These are phyloP conservation scores for Paramecium sexaurelia DNA, from an alignment of 73 alveolate species.

Conservation along the genomic window DNA sequence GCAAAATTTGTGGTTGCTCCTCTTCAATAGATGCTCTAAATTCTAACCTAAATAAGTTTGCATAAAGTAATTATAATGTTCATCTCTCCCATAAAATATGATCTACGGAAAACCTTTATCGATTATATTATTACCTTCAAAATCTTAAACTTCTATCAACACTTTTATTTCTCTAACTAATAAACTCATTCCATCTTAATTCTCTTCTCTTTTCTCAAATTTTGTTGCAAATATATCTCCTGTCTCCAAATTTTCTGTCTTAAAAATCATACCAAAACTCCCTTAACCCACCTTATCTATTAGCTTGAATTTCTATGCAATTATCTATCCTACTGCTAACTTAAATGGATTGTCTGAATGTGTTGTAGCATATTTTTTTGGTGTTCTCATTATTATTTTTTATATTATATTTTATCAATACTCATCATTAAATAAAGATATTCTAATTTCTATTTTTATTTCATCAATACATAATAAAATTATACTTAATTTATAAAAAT, in stretches of 20 bases:
- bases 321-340: conserved; percentile 17
- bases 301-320: conserved; percentile 6
- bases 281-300: conserved; percentile 38
- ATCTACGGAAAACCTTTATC: conserved; percentile 44
- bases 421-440: neutral
- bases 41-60: conserved; percentile 40
- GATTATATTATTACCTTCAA: neutral
- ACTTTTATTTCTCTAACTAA: conserved; percentile 47
- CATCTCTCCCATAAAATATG: conserved; percentile 41
- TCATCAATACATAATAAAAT: no score
- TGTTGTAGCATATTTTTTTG: neutral
- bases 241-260: conserved; percentile 46
- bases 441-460: no score
- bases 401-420: neutral
- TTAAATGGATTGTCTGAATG: neutral
- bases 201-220: conserved; percentile 46
- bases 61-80: conserved; percentile 47
- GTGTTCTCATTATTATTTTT: neutral
- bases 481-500: no score
- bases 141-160: neutral
- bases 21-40: neutral
- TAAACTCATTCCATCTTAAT: neutral
- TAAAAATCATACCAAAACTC: conserved; percentile 29
- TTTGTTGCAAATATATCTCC: conserved; percentile 44
- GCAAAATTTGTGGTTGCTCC: conserved; percentile 41